Conservation (phyloP, 2,329 filamentous ascomycete genomes). For the Colletotrichum incanum region DNA sequence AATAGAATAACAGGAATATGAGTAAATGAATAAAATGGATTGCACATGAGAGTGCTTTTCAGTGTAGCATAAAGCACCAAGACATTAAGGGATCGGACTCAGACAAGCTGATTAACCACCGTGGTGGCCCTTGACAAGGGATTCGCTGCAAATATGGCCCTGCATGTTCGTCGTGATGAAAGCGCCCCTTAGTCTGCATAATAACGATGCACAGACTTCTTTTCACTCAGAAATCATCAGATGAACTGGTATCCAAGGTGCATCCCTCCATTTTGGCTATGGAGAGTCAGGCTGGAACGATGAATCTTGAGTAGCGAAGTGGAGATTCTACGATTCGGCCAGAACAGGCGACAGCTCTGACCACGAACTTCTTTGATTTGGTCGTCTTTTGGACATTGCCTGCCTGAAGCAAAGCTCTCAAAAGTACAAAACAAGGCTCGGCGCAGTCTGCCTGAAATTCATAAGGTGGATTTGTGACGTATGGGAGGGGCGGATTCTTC, state of each 20-base stretch:
- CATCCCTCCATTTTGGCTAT: background rate
- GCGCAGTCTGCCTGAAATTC: background rate
- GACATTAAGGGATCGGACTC: background rate
- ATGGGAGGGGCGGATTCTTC: background rate
- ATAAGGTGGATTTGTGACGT: background rate
- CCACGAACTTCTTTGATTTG: background rate
- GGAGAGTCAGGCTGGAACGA: background rate
- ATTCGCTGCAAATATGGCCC: background rate
- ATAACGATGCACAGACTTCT: constrained; percentile 1
- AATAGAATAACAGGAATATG: constrained; percentile 1
- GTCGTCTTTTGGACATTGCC: no score
- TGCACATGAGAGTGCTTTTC: background rate
- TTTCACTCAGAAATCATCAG: background rate
- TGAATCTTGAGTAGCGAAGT: no score
- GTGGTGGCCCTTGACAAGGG: background rate
- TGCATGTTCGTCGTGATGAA: background rate
- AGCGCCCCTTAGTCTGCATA: background rate
- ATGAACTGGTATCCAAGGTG: background rate
- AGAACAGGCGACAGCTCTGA: background rate
- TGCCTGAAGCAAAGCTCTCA: background rate
- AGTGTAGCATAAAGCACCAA: background rate
- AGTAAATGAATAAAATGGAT: background rate
- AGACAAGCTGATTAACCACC: background rate
- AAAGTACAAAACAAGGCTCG: background rate
- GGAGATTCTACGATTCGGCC: background rate